A percentile compares a stretch with the other conserved stretches of the same genome.
Evolutionary conservation across 352 stramenopile species (phyloP).

Genomic region (Phytophthora macrochlamydospora): DNA sequence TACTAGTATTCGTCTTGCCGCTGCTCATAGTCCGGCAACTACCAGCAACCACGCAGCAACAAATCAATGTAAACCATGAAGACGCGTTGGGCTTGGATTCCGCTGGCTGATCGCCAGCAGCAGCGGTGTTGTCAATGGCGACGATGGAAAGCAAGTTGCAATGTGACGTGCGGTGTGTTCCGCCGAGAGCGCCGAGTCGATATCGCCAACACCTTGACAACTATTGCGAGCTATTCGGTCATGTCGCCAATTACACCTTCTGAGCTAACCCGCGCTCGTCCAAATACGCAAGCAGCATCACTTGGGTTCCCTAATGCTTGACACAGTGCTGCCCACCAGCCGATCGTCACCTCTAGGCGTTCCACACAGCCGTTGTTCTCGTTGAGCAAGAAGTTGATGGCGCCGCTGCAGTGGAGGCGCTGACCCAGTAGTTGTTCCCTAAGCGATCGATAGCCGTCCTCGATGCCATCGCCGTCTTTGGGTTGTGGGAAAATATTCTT

Average conservation of each 20-base stretch:
- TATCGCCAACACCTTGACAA: neutral
- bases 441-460: neutral
- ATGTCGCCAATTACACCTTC: slow-evolving; percentile 1
- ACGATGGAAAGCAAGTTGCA: neutral
- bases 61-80: neutral
- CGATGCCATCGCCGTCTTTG: neutral
- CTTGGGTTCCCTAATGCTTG: neutral
- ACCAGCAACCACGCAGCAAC: neutral
- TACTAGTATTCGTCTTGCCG: too few species aligned
- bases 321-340: slow-evolving; percentile 8
- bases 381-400: slow-evolving; percentile 14
- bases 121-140: neutral
- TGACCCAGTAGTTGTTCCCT: slow-evolving; percentile 13
- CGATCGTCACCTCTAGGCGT: slow-evolving; percentile 8
- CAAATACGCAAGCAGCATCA: neutral
- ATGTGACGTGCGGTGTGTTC: neutral
- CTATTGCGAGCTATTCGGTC: neutral
- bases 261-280: neutral
- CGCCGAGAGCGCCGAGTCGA: too few species aligned
- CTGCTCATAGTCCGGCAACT: too few species aligned
- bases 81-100: neutral
- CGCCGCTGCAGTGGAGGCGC: slow-evolving; percentile 3
- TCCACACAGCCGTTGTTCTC: slow-evolving; percentile 7
- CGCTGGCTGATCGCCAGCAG: neutral
- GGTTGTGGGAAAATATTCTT: slow-evolving; percentile 14